A percentile compares a stretch with the other conserved stretches of the same genome.
Evolutionary conservation across 495 filamentous ascomycete genomes (phyloP).

Genomic region (Astrothelium macrocarpum): DNA sequence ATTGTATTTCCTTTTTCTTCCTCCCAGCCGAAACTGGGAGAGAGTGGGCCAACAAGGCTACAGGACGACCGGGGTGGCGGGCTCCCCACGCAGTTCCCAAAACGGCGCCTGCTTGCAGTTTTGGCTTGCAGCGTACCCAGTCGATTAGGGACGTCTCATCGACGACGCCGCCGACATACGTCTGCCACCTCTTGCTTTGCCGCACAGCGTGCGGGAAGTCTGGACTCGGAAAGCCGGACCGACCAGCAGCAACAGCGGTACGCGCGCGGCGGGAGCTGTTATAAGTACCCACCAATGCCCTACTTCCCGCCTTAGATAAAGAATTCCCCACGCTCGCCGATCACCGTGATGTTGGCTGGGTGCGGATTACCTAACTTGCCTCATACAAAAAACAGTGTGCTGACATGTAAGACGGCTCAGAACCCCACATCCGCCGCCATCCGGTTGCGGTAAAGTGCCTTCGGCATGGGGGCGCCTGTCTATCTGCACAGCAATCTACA

Average conservation of each 20-base stretch:
- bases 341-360: background rate
- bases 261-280: too few species aligned
- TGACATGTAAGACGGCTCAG: background rate
- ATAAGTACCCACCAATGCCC: background rate
- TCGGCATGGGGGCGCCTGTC: background rate
- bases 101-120: too few species aligned
- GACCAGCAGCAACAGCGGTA: too few species aligned
- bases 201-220: background rate
- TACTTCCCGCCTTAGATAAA: background rate
- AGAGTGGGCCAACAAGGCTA: background rate
- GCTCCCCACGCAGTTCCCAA: background rate
- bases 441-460: background rate
- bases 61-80: background rate
- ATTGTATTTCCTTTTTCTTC: background rate
- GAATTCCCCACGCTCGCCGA: background rate
- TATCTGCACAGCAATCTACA: background rate
- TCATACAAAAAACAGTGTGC: background rate
- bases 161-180: background rate
- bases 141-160: background rate
- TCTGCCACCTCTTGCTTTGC: too few species aligned
- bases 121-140: background rate
- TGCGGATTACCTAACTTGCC: background rate
- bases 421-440: background rate
- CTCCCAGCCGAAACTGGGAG: background rate
- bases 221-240: background rate